These are phyloP conservation scores for Talaromyces piceae DNA, from an alignment of 2,329 filamentous ascomycete species.

Conservation along the genomic window DNA sequence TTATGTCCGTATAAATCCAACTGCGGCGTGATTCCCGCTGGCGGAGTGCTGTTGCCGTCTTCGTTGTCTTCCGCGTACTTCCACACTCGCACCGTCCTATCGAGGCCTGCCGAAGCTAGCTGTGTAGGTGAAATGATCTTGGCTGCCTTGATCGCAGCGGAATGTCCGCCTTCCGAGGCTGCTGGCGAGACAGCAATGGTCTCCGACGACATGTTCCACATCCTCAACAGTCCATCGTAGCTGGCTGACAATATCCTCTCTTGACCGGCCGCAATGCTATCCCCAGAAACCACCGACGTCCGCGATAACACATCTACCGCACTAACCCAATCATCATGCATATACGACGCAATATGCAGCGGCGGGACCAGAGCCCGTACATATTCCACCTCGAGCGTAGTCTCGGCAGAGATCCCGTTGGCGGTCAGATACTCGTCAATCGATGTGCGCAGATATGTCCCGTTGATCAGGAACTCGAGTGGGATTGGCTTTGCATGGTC, in stretches of 20 bases:
- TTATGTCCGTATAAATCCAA: slow-evolving; percentile 81
- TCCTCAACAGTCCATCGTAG: slow-evolving; percentile 78
- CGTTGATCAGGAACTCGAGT: slow-evolving; percentile 91
- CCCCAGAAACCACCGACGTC: slow-evolving; percentile 47
- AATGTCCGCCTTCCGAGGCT: slow-evolving; percentile 63
- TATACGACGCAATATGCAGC: slow-evolving; percentile 80
- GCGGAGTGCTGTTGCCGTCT: slow-evolving; percentile 50
- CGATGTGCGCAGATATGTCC: slow-evolving; percentile 79
- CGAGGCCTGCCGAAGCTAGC: slow-evolving; percentile 74
- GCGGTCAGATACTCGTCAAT: slow-evolving; percentile 83
- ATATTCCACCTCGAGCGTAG: slow-evolving; percentile 82
- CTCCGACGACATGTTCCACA: slow-evolving; percentile 87
- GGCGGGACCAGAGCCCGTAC: slow-evolving; percentile 86
- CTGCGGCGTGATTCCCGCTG: slow-evolving; percentile 59
- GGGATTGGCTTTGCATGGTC: slow-evolving; percentile 45
- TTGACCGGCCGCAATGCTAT: slow-evolving; percentile 46
- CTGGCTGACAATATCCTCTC: slow-evolving; percentile 82
- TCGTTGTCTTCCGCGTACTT: slow-evolving; percentile 71
- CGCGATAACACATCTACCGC: slow-evolving; percentile 72
- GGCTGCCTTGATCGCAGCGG: slow-evolving; percentile 69
- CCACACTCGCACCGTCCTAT: slow-evolving; percentile 83
- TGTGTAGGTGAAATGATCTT: slow-evolving; percentile 73
- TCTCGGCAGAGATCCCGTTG: slow-evolving; percentile 83
- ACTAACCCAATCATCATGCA: slow-evolving; percentile 97
- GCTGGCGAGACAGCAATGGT: slow-evolving; percentile 69